A percentile compares a stretch with the other conserved stretches of the same genome.
phyloP scores from a whole-genome alignment of 1,139 yeast genomes.

The Geotrichum citri-aurantii region DNA sequence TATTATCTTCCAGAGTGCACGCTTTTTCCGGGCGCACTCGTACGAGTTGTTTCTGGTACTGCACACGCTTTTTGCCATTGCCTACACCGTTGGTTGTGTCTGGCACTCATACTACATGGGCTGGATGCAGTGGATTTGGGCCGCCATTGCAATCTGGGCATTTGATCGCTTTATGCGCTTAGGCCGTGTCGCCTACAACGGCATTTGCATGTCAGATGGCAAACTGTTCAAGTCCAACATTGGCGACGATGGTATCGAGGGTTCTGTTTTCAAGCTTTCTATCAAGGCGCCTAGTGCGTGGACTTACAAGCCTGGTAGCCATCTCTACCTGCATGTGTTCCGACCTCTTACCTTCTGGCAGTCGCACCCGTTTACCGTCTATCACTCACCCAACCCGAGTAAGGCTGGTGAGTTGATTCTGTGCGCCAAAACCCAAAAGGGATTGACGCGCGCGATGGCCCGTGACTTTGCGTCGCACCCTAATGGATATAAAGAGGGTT shows the following conservation, averaged over 20 bases:
- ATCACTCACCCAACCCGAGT: slow-evolving; percentile 31
- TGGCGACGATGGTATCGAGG: not conserved
- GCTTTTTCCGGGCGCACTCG: slow-evolving; percentile 46
- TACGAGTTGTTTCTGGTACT: slow-evolving; percentile 59
- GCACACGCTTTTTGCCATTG: slow-evolving; percentile 55
- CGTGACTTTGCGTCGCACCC: slow-evolving; percentile 20
- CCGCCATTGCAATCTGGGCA: slow-evolving; percentile 59
- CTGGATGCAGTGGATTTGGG: slow-evolving; percentile 44
- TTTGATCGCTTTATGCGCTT: slow-evolving; percentile 54
- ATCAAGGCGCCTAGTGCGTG: slow-evolving; percentile 34
- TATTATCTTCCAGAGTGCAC: slow-evolving; percentile 45
- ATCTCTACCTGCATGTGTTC: slow-evolving; percentile 40
- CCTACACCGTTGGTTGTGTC: slow-evolving; percentile 56
- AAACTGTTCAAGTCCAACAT: slow-evolving; percentile 35
- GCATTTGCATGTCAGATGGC: slow-evolving; percentile 26
- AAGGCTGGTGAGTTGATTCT: slow-evolving; percentile 34
- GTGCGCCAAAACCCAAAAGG: slow-evolving; percentile 38
- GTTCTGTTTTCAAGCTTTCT: slow-evolving; percentile 39
- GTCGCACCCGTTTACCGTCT: slow-evolving; percentile 51
- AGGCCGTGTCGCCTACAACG: slow-evolving; percentile 33
- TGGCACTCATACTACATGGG: slow-evolving; percentile 47
- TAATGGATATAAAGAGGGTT: slow-evolving; percentile 34
- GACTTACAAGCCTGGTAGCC: slow-evolving; percentile 37
- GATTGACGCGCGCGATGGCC: slow-evolving; percentile 24
- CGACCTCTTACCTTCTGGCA: slow-evolving; percentile 46